These are phyloP conservation scores for Aspergillus neotritici DNA, from an alignment of 2,329 filamentous ascomycete genomes.

Conservation along the genomic window DNA sequence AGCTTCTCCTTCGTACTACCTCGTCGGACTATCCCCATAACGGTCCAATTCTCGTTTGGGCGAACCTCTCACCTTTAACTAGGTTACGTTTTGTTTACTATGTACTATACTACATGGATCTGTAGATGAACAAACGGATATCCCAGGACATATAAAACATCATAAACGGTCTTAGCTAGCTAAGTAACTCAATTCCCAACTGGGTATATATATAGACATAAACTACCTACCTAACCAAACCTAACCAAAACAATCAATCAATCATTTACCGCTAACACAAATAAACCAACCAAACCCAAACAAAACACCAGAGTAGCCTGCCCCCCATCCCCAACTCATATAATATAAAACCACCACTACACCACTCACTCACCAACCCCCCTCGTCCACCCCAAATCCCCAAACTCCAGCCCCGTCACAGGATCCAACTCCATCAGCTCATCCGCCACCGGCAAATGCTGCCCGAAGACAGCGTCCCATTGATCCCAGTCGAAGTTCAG, in stretches of 20 bases:
- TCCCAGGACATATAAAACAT: too few relatives aligned
- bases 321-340: conserved; percentile 5
- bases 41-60: too few relatives aligned
- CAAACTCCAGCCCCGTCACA: conserved; percentile 30
- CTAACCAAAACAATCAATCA: too few relatives aligned
- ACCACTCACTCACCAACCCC: conserved; percentile 1
- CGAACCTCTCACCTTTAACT: too few relatives aligned
- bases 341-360: conserved; percentile 3
- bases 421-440: conserved; percentile 41
- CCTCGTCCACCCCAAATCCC: conserved; percentile 18
- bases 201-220: background rate
- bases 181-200: too few relatives aligned
- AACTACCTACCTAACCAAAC: background rate
- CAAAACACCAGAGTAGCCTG: background rate
- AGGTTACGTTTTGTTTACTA: conserved; percentile 9
- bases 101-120: too few relatives aligned
- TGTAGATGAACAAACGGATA: too few relatives aligned
- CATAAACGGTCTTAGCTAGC: too few relatives aligned
- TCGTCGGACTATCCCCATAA: too few relatives aligned
- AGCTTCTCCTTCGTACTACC: too few relatives aligned
- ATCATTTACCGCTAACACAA: too few relatives aligned
- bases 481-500: conserved; percentile 46
- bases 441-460: conserved; percentile 41
- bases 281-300: too few relatives aligned
- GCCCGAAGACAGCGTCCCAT: conserved; percentile 46